Evolutionary conservation across 2,329 filamentous ascomycete genomes (phyloP).

Genomic region (Grosmannia clavigera): DNA sequence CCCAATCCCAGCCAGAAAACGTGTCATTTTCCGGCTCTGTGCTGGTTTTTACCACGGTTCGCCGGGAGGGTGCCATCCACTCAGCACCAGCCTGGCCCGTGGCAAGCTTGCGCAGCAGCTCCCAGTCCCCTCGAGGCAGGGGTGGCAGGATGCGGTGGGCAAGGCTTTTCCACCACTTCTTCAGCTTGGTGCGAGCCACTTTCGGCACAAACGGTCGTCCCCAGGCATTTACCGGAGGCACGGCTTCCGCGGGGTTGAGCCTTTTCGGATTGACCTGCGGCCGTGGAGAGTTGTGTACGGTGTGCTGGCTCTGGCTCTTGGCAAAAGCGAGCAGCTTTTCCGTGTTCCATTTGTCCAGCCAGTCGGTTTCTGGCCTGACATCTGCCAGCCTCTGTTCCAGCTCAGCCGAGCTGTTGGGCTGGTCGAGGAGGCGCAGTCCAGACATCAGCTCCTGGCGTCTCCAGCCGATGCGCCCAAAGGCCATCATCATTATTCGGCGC

Average conservation of each 20-base stretch:
- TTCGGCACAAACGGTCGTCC: constrained; percentile 29
- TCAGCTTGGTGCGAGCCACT: constrained; percentile 28
- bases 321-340: constrained; percentile 30
- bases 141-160: constrained; percentile 41
- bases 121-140: constrained; percentile 40
- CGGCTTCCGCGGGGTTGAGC: constrained; percentile 20
- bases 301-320: constrained; percentile 23
- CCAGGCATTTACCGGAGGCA: constrained; percentile 37
- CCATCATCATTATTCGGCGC: constrained; percentile 31
- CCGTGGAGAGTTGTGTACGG: constrained; percentile 19
- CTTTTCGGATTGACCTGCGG: constrained; percentile 17
- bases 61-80: constrained; percentile 26
- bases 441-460: constrained; percentile 35
- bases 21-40: no score
- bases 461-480: constrained; percentile 41
- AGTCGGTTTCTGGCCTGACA: constrained; percentile 16
- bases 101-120: constrained; percentile 35
- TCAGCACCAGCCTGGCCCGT: constrained; percentile 25
- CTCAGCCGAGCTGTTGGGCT: constrained; percentile 27
- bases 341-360: constrained; percentile 38
- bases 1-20: constrained; percentile 27
- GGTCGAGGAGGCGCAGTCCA: constrained; percentile 20
- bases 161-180: constrained; percentile 33
- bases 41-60: constrained; percentile 17
- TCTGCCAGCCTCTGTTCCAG: constrained; percentile 20